Evolutionary conservation across 768 basidiomycete genomes (phyloP).

Genomic region (Macrolepiota fuliginosa): DNA sequence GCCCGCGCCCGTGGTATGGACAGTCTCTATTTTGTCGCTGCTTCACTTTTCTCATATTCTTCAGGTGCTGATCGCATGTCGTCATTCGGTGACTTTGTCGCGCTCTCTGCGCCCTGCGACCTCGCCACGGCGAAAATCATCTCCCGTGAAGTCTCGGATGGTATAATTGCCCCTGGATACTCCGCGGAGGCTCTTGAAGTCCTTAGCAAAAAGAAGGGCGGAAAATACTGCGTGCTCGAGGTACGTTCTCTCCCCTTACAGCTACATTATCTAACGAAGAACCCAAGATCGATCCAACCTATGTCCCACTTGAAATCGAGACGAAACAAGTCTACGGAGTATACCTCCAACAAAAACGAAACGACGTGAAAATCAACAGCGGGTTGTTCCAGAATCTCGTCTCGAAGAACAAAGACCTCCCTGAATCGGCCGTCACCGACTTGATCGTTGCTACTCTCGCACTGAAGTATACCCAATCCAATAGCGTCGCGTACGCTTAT

Average conservation of each 20-base stretch:
- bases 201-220: constrained; percentile 93
- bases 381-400: constrained; percentile 86
- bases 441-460: constrained; percentile 95
- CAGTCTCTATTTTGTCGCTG: not conserved
- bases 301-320: constrained; percentile 77
- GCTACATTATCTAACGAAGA: not conserved
- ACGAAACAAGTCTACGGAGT: constrained; percentile 96
- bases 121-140: constrained; percentile 94
- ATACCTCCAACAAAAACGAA: constrained; percentile 84
- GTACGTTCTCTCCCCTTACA: constrained; percentile 37
- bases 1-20: constrained; percentile 86
- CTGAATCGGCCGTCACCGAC: constrained; percentile 77
- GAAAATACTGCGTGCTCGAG: constrained; percentile 97
- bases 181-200: constrained; percentile 84
- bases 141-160: constrained; percentile 98
- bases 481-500: constrained; percentile 94
- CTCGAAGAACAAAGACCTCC: constrained; percentile 85
- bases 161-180: constrained; percentile 96
- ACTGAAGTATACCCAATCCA: constrained; percentile 98
- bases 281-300: constrained; percentile 81
- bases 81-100: constrained; percentile 98
- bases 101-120: constrained; percentile 90
- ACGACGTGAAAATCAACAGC: constrained; percentile 83
- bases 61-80: constrained; percentile 98
- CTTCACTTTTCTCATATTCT: constrained; percentile 4